Conservation (phyloP, 129 eudicot genomes). For the Lactuca sativa region DNA sequence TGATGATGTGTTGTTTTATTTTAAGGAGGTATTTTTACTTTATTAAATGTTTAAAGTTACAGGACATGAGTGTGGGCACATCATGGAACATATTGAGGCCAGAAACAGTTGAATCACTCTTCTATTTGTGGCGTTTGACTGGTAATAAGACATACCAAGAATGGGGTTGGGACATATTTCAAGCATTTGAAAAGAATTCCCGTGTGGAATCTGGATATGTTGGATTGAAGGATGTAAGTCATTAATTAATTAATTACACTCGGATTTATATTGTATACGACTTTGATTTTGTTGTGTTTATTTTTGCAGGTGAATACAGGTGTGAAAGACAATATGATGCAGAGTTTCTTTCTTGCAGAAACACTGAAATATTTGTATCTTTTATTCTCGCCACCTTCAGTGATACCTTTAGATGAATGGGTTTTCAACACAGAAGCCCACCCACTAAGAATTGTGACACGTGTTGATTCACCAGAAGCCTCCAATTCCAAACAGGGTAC, state of each 20-base stretch:
- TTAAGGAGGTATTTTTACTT: not conserved
- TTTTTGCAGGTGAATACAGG: constrained; percentile 82
- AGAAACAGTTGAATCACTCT: constrained; percentile 95
- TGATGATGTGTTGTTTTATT: not conserved
- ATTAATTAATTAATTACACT: too few relatives aligned
- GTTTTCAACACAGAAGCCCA: constrained; percentile 99
- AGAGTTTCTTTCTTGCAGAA: constrained; percentile 97
- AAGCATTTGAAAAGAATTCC: constrained; percentile 96
- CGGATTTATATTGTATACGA: too few relatives aligned
- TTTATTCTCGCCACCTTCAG: constrained; percentile 84
- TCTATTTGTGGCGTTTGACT: constrained; percentile 94
- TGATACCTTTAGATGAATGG: constrained; percentile 91
- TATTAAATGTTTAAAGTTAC: constrained; percentile 18
- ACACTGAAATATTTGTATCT: constrained; percentile 93
- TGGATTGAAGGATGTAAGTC: constrained; percentile 96
- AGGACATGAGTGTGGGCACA: constrained; percentile 99
- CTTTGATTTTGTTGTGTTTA: not conserved
- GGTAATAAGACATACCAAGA: constrained; percentile 98
- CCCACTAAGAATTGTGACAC: constrained; percentile 75
- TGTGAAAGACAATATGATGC: constrained; percentile 98
- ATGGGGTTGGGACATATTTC: constrained; percentile 99
- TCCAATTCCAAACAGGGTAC: constrained; percentile 20
- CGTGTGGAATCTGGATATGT: constrained; percentile 94
- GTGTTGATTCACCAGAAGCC: constrained; percentile 28
- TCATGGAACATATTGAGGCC: constrained; percentile 99